These are phyloP conservation scores for Colletotrichum gigasporum DNA, from an alignment of 2,329 filamentous ascomycete species.

Conservation along the genomic window DNA sequence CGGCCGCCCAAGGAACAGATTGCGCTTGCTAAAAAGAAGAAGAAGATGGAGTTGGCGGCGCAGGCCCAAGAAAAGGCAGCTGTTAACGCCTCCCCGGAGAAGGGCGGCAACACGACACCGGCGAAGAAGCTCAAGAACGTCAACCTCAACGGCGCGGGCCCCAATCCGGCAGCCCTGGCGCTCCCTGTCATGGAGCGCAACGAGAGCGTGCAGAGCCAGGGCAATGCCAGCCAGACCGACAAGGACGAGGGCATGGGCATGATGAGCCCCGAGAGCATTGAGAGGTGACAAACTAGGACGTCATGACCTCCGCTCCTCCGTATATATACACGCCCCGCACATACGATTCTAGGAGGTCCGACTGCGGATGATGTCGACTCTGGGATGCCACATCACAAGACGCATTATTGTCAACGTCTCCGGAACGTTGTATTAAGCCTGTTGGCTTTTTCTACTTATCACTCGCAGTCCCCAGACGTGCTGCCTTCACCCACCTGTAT, in stretches of 20 bases:
- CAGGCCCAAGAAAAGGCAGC: conserved; percentile 59
- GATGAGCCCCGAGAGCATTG: conserved; percentile 86
- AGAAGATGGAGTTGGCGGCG: conserved; percentile 72
- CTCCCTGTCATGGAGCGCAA: conserved; percentile 64
- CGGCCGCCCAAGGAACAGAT: conserved; percentile 84
- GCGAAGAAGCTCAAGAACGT: conserved; percentile 63
- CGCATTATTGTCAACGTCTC: no score
- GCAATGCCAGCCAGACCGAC: conserved; percentile 71
- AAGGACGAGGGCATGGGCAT: conserved; percentile 77
- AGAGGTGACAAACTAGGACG: conserved; percentile 36
- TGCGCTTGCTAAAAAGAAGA: conserved; percentile 86
- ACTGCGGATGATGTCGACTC: not conserved
- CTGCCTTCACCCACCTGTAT: not conserved
- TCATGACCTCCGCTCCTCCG: not conserved
- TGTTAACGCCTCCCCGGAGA: conserved; percentile 47
- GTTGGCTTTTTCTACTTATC: not conserved
- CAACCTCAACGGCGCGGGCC: conserved; percentile 46
- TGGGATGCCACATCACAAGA: no score
- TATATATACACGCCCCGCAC: conserved; percentile 18
- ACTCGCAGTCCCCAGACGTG: not conserved
- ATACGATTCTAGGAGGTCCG: not conserved
- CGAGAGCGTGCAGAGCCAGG: conserved; percentile 66
- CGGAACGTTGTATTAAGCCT: not conserved
- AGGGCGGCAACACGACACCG: conserved; percentile 49
- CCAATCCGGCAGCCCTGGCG: conserved; percentile 51